phyloP scores from a whole-genome alignment of 306 rosid species.

The Crotalaria pallida region DNA sequence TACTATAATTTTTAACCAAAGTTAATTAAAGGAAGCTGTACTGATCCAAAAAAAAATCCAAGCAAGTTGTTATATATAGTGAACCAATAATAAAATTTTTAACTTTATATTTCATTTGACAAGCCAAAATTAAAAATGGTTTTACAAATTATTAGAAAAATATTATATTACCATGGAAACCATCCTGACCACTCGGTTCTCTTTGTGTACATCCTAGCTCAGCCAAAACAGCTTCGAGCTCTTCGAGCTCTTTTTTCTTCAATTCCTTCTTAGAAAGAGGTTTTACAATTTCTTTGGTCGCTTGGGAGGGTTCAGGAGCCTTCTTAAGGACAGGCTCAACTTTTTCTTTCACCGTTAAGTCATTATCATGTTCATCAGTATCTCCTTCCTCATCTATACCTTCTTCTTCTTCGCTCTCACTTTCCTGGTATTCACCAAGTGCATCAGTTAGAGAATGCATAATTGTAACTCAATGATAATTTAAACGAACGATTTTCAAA shows the following conservation, averaged over 20 bases:
- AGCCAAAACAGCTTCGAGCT: slow-evolving; percentile 77
- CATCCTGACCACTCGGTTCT: slow-evolving; percentile 43
- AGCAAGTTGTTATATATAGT: too few species aligned
- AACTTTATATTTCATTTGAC: background rate
- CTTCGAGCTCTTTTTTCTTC: slow-evolving; percentile 74
- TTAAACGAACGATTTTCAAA: background rate
- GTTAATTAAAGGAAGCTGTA: background rate
- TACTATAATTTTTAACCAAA: background rate
- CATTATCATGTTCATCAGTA: slow-evolving; percentile 48
- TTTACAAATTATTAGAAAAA: background rate
- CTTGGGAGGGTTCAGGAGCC: slow-evolving; percentile 32
- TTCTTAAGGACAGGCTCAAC: slow-evolving; percentile 32
- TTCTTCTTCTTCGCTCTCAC: slow-evolving; percentile 67
- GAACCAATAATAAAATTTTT: background rate
- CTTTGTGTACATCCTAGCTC: slow-evolving; percentile 47
- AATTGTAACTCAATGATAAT: background rate
- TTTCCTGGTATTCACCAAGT: slow-evolving; percentile 30
- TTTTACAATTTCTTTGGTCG: slow-evolving; percentile 58
- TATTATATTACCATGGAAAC: slow-evolving; percentile 42
- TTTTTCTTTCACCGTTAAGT: slow-evolving; percentile 28
- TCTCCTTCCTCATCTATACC: slow-evolving; percentile 50
- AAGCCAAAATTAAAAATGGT: background rate
- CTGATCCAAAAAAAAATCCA: too few species aligned
- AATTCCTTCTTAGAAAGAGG: slow-evolving; percentile 77
- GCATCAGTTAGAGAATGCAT: background rate